Base-by-base conservation (phyloP, 2,329 filamentous ascomycete species). In the Cercospora beticola region DNA sequence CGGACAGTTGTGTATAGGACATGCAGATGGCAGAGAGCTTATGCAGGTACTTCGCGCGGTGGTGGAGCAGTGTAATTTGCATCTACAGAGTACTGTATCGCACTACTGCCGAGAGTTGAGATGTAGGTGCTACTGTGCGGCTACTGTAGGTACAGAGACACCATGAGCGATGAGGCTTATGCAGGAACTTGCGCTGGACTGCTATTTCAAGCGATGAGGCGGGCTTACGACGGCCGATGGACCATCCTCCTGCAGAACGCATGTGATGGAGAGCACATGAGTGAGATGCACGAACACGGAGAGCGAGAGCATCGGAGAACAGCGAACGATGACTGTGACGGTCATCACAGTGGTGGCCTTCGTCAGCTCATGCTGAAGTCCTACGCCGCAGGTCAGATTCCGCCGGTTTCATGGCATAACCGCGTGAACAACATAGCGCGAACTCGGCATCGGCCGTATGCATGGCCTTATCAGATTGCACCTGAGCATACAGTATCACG, bases 231-330 rank as follows among this genome's bases (percentile, higher is more conserved):
- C 56, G 56, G n/a, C 26, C 28, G 28, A 59, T 59, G 28, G 5
- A 4, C 10, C 12, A 10, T 16, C 21, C 46, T 64, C 62, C 62
- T 64, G 46, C 18, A 56, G 46, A n/a, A 12, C 62, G 62, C 62
- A 64, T 64, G 62, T 40, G 28, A 28, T 30, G n/a, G 18, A 10
- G 46, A 57, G 43, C 40, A 54, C 61, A 63, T 52, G 61, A 63
- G 52, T 54, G 23, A 16, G 49, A 54, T 54, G 49, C 49, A 54
- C 21, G 21, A 28, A 28, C 14, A 54, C 49, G 49, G 49, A 16
- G 49, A 54, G 49, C 49, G 49, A 54, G 49, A 16, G 49, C 49
- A 14, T 54, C 49, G 49, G 21, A 23, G 23, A 54, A 23, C 49
- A 54, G 23, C 49, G 23, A 16, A 26, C 4, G 49, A 23, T 40